Evolutionary conservation across 805 yeast genomes (phyloP), one percentile per base, ranked within the genome.

Genomic region (Saccharomycopsis babjevae): DNA sequence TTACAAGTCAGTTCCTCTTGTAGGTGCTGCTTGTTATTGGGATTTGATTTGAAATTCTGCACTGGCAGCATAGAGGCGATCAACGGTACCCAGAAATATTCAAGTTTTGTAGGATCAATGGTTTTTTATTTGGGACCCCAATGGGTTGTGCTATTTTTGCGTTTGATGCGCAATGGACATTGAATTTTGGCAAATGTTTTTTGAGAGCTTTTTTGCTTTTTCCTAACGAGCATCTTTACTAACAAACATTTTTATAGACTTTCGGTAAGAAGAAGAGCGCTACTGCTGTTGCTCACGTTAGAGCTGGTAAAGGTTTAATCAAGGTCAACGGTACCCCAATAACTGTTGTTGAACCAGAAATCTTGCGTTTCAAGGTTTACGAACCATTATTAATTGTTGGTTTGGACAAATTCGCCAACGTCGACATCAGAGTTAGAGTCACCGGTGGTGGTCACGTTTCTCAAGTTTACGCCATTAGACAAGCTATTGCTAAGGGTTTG

Each of bases 371-470:
- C 93, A 94, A 94, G 85, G 98, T 94, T 73, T 94, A 92, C 92
- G 99, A 94, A 86, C 98, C 99, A 79, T 85, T 94, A 76, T 85
- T 96, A 77, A 82, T 94, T 77, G 98, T 90, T 76, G 99, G 99
- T 76, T 85, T 94, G 77, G 98, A 94, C 86, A 94, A 94, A 83
- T 94, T 91, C 83, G 93, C 96, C 79, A 86, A 86, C 85, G 87
- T 94, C 74, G 99, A 94, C 83, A 90, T 94, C 83, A 93, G 98
- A 85, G 96, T 94, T 77, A 87, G 94, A 81, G 98, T 94, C 77
- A 85, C 97, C 77, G 99, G 99, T 82, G 99, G 99, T 91, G 99
- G 99, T 84, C 99, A 94, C 88, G 97, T 93, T 72, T 93, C 98
- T 69, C 99, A 94, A 85, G 96, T 94, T 71, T 94, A 94, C 85